Percentiles rank a stretch among this genome's conserved stretches.
Conservation (phyloP, 345 rosid species). For the Ceriops zippeliana region DNA sequence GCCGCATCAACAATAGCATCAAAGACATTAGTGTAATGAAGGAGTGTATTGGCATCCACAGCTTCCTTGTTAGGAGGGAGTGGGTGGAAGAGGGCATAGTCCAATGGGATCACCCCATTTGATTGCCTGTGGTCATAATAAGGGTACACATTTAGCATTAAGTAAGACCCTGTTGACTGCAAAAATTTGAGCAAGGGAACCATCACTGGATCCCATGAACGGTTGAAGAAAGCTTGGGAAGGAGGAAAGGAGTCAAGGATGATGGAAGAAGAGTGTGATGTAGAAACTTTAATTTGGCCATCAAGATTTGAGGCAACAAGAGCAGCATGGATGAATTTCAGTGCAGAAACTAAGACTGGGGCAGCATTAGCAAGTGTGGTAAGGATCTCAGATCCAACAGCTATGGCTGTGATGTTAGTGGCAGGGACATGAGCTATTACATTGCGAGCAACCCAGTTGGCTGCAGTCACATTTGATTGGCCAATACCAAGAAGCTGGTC, state of each 20-base stretch:
- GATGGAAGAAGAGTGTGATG: constrained; percentile 84
- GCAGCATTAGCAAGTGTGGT: constrained; percentile 73
- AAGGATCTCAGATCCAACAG: constrained; percentile 92
- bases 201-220: constrained; percentile 82
- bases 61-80: constrained; percentile 96
- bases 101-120: constrained; percentile 69
- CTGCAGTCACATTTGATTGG: constrained; percentile 96
- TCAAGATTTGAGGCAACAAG: constrained; percentile 91
- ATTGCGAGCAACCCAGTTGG: constrained; percentile 92
- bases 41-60: constrained; percentile 87
- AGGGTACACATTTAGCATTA: constrained; percentile 92
- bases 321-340: constrained; percentile 84
- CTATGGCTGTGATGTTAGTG: constrained; percentile 85
- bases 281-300: constrained; percentile 78
- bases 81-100: constrained; percentile 94
- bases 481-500: constrained; percentile 95
- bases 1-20: constrained; percentile 96
- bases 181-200: constrained; percentile 86
- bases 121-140: constrained; percentile 84
- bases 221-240: constrained; percentile 97
- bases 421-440: constrained; percentile 83
- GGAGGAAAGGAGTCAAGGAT: constrained; percentile 98
- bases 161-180: constrained; percentile 70
- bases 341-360: constrained; percentile 77
- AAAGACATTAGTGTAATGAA: constrained; percentile 91